A percentile compares a stretch with the other conserved stretches of the same genome.
phyloP scores from a whole-genome alignment of 495 filamentous ascomycete species.

The Tetracladium setigerum region DNA sequence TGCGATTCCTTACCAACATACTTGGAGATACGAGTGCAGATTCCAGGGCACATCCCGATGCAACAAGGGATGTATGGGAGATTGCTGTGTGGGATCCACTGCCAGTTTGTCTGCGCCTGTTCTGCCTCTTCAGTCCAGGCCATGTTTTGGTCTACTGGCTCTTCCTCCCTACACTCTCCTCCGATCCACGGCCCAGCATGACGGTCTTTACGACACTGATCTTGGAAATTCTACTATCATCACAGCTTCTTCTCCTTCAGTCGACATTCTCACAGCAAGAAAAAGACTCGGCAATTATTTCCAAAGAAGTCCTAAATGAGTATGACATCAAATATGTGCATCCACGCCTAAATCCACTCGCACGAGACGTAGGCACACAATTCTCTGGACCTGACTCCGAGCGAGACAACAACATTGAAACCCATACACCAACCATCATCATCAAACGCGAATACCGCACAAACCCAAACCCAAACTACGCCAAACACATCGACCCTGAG shows the following conservation, averaged over 20 bases:
- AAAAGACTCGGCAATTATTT: constrained; percentile 76
- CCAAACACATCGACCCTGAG: constrained; percentile 70
- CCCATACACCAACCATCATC: constrained; percentile 69
- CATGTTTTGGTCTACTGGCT: constrained; percentile 85
- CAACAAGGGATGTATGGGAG: constrained; percentile 89
- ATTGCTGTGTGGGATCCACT: constrained; percentile 87
- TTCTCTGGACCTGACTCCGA: constrained; percentile 28
- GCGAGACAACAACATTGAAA: constrained; percentile 24
- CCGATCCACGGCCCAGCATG: constrained; percentile 73
- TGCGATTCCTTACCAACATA: constrained; percentile 66
- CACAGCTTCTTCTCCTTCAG: constrained; percentile 66
- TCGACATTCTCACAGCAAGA: constrained; percentile 70
- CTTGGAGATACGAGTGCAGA: constrained; percentile 54
- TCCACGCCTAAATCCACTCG: constrained; percentile 71
- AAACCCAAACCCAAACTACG: constrained; percentile 83
- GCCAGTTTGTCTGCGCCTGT: constrained; percentile 71
- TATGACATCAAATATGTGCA: constrained; percentile 95
- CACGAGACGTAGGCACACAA: constrained; percentile 80
- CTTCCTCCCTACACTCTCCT: constrained; percentile 67
- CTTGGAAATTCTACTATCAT: constrained; percentile 63
- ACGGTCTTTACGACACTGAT: constrained; percentile 75
- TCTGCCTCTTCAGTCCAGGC: constrained; percentile 87
- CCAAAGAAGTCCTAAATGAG: constrained; percentile 87
- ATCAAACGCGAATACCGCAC: constrained; percentile 78
- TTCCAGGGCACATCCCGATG: constrained; percentile 76